A percentile compares a stretch with the other conserved stretches of the same genome.
Evolutionary conservation across 2,329 filamentous ascomycete genomes (phyloP).

Genomic region (Diaporthe ampelina): DNA sequence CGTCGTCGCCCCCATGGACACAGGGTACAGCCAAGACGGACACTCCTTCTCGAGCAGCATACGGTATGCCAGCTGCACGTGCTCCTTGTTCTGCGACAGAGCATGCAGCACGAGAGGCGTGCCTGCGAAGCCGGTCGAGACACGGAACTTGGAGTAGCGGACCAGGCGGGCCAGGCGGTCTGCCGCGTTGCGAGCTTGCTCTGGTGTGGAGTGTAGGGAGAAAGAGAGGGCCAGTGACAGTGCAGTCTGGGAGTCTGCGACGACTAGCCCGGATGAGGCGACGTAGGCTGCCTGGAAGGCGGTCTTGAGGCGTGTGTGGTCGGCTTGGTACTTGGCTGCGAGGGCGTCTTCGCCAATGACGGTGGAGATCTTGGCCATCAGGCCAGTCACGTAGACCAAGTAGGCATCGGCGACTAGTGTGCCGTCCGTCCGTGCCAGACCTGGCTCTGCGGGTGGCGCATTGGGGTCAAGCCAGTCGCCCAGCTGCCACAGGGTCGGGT

Average conservation of each 20-base stretch:
- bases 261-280: constrained; percentile 42
- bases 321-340: constrained; percentile 43
- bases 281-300: constrained; percentile 49
- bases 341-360: constrained; percentile 45
- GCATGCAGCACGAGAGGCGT: constrained; percentile 41
- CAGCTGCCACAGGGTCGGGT: constrained; percentile 49
- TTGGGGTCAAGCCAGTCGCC: constrained; percentile 59
- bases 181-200: constrained; percentile 7
- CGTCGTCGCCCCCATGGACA: constrained; percentile 56
- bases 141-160: constrained; percentile 28
- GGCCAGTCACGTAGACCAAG: constrained; percentile 51
- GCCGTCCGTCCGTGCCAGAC: constrained; percentile 49
- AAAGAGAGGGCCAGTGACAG: constrained; percentile 47
- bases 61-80: constrained; percentile 56
- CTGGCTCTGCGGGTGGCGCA: constrained; percentile 52
- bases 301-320: constrained; percentile 43
- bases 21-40: constrained; percentile 55
- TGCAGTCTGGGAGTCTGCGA: constrained; percentile 48
- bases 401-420: constrained; percentile 55
- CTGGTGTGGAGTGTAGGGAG: constrained; percentile 41
- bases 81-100: constrained; percentile 43
- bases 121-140: constrained; percentile 41
- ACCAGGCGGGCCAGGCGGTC: constrained; percentile 40
- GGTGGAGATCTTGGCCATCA: constrained; percentile 47
- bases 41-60: constrained; percentile 62